Evolutionary conservation across 2,329 filamentous ascomycete genomes (phyloP).

Genomic region (Pseudogymnoascus sp.): DNA sequence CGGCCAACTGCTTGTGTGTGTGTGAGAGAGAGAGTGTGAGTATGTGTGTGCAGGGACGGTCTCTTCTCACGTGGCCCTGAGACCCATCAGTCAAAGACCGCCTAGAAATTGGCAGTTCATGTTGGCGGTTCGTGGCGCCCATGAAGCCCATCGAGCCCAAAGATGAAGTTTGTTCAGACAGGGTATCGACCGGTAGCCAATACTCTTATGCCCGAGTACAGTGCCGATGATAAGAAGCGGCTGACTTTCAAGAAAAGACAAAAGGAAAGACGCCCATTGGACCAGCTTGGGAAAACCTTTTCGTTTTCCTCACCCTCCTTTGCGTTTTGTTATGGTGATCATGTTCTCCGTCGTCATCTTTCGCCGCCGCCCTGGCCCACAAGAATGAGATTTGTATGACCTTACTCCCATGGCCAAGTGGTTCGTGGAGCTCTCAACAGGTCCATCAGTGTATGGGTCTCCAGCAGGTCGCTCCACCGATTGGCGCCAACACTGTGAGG

Average conservation of each 20-base stretch:
- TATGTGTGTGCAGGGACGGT: neutral
- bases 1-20: neutral
- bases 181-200: neutral
- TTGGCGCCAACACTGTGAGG: neutral
- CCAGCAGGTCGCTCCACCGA: neutral
- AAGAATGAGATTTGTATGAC: constrained; percentile 3
- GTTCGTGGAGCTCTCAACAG: neutral
- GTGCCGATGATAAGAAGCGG: neutral
- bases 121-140: neutral
- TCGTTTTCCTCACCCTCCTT: neutral
- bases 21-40: neutral
- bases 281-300: neutral
- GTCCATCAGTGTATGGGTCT: neutral
- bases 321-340: neutral
- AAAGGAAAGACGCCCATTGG: neutral
- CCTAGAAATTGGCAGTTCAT: neutral
- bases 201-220: neutral
- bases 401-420: neutral
- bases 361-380: neutral
- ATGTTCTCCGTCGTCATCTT: neutral
- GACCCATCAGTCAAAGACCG: neutral
- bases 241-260: neutral
- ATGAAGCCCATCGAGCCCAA: neutral
- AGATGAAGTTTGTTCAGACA: neutral
- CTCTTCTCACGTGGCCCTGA: neutral